Evolutionary conservation across 768 basidiomycete genomes (phyloP).

Genomic region (Tulasnella sp.): DNA sequence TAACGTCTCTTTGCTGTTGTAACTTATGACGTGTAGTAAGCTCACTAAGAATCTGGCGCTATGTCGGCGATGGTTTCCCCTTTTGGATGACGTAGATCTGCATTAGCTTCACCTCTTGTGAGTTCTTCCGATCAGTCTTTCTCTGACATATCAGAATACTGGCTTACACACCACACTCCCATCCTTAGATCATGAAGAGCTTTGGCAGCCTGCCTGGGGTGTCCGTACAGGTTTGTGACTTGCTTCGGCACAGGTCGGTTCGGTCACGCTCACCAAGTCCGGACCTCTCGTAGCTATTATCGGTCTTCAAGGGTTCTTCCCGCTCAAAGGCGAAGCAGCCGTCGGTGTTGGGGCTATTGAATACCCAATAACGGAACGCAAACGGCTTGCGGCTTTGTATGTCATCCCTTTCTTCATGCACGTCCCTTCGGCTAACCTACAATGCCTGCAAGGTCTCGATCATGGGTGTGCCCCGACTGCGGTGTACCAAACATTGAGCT

Average conservation of each 20-base stretch:
- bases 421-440: constrained; percentile 15
- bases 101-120: constrained; percentile 89
- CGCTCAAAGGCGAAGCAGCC: constrained; percentile 80
- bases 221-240: constrained; percentile 73
- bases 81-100: constrained; percentile 58
- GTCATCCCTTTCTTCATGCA: constrained; percentile 36
- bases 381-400: constrained; percentile 70
- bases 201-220: constrained; percentile 99
- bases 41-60: not conserved
- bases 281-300: constrained; percentile 59
- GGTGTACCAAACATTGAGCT: constrained; percentile 60
- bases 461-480: constrained; percentile 77
- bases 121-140: constrained; percentile 37
- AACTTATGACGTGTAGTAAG: constrained; percentile 11
- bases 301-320: constrained; percentile 85
- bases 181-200: constrained; percentile 78
- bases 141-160: not conserved
- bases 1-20: constrained; percentile 40
- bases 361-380: constrained; percentile 68
- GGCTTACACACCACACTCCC: not conserved
- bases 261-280: not conserved
- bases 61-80: constrained; percentile 21
- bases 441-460: constrained; percentile 57
- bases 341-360: constrained; percentile 86
- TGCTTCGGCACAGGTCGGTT: not conserved